Percentiles rank a stretch among this genome's conserved stretches.
These are phyloP conservation scores for Platanus orientalis DNA, from an alignment of 164 flowering plant species.

Conservation along the genomic window DNA sequence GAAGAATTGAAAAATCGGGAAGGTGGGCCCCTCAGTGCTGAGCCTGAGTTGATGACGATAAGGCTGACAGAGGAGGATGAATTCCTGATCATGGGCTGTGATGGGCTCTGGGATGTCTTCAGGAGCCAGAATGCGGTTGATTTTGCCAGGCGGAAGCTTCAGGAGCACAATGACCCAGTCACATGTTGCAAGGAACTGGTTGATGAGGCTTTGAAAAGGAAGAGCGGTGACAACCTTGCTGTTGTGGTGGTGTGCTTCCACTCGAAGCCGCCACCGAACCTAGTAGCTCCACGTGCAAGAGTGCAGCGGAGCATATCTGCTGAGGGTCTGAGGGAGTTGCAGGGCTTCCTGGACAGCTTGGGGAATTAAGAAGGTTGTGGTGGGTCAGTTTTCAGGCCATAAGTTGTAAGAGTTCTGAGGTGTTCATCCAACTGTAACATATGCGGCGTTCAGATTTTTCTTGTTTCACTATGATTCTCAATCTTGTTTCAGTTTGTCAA, in stretches of 20 bases:
- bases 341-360: constrained; percentile 71
- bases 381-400: constrained; percentile 8
- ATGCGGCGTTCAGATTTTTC: constrained; percentile 45
- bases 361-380: constrained; percentile 27
- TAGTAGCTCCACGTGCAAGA: constrained; percentile 61
- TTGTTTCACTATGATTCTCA: constrained; percentile 8
- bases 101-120: constrained; percentile 98
- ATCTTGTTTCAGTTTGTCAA: too few relatives aligned
- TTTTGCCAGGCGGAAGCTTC: constrained; percentile 81
- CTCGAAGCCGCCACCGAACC: constrained; percentile 66
- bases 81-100: constrained; percentile 88
- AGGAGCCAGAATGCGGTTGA: constrained; percentile 93
- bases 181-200: constrained; percentile 74
- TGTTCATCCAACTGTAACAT: constrained; percentile 57
- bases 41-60: constrained; percentile 71
- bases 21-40: constrained; percentile 89
- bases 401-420: constrained; percentile 30
- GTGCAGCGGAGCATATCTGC: constrained; percentile 91
- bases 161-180: constrained; percentile 80
- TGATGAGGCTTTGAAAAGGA: constrained; percentile 81
- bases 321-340: constrained; percentile 84
- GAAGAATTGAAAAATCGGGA: constrained; percentile 64
- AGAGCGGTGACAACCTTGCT: constrained; percentile 74
- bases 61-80: constrained; percentile 78
- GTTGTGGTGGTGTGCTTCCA: constrained; percentile 86